phyloP scores from a whole-genome alignment of 176 grass and related monocot species.

The Lolium rigidum region DNA sequence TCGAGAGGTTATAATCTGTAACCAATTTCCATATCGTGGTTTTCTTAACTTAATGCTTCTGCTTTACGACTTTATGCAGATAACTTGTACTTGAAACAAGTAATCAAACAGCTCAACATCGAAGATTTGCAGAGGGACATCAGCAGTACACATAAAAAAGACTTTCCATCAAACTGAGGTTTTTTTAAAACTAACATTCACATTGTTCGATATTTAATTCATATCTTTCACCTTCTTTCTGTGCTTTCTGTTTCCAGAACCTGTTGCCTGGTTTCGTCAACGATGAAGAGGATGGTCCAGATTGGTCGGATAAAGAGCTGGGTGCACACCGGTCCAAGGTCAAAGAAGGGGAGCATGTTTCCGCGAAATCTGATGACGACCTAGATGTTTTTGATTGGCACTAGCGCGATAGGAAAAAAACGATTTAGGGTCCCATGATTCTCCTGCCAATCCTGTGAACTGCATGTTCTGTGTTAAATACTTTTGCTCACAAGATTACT shows the following conservation, averaged over 20 bases:
- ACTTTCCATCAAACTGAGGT: constrained; percentile 50
- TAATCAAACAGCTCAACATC: constrained; percentile 76
- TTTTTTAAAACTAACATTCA: background rate
- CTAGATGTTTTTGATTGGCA: constrained; percentile 46
- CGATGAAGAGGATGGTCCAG: constrained; percentile 36
- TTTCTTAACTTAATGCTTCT: constrained; percentile 28
- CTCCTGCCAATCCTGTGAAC: background rate
- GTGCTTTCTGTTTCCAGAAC: constrained; percentile 32
- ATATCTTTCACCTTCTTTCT: constrained; percentile 18
- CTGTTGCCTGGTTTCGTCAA: background rate
- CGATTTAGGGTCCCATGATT: background rate
- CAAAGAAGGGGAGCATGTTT: constrained; percentile 20
- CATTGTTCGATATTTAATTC: background rate
- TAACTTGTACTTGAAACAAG: constrained; percentile 70
- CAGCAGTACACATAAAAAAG: constrained; percentile 39
- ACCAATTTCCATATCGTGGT: background rate
- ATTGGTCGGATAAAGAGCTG: constrained; percentile 32
- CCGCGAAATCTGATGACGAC: constrained; percentile 38
- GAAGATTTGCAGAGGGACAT: constrained; percentile 35
- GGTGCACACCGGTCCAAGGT: background rate
- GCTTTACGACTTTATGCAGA: constrained; percentile 49
- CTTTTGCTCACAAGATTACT: background rate
- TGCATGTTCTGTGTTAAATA: background rate
- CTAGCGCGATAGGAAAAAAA: background rate
- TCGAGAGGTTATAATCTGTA: constrained; percentile 51